Evolutionary conservation across 108 stramenopile genomes (phyloP).

Genomic region (Cylindrotheca closterium): DNA sequence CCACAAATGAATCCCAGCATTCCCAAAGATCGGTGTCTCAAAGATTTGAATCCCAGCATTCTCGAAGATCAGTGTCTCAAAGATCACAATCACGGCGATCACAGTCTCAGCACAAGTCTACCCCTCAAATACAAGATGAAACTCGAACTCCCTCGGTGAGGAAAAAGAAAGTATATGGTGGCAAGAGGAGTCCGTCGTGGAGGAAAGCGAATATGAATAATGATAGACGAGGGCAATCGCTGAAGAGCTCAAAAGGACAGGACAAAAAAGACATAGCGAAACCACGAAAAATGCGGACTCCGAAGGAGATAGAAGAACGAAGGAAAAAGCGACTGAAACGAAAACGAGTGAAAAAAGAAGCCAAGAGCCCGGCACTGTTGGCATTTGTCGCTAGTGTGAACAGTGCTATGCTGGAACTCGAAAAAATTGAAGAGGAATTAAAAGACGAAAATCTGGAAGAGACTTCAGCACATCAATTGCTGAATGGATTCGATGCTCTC

Average conservation of each 20-base stretch:
- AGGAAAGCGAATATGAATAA: no score
- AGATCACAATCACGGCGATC: neutral
- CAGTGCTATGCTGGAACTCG: conserved; percentile 38
- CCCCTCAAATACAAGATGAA: no score
- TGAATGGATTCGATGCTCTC: conserved; percentile 51
- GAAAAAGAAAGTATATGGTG: no score
- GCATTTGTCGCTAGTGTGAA: conserved; percentile 43
- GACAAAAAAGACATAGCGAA: no score
- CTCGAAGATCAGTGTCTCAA: neutral
- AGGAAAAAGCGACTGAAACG: conserved; percentile 21
- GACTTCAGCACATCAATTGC: conserved; percentile 27
- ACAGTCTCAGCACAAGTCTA: neutral
- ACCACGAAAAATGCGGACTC: neutral
- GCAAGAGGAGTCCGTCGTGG: no score
- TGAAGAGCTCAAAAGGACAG: no score
- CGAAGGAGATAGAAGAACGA: neutral
- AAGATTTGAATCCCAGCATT: no score
- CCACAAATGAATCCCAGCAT: no score
- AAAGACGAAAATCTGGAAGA: conserved; percentile 30
- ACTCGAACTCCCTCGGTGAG: no score
- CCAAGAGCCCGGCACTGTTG: conserved; percentile 42
- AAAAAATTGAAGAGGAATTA: conserved; percentile 13
- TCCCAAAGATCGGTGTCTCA: no score
- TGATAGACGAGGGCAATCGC: no score
- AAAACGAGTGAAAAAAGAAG: conserved; percentile 21